Percentiles rank a stretch among this genome's conserved stretches.
These are phyloP conservation scores for Colletotrichum salicis DNA, from an alignment of 2,329 filamentous ascomycete species.

Conservation along the genomic window DNA sequence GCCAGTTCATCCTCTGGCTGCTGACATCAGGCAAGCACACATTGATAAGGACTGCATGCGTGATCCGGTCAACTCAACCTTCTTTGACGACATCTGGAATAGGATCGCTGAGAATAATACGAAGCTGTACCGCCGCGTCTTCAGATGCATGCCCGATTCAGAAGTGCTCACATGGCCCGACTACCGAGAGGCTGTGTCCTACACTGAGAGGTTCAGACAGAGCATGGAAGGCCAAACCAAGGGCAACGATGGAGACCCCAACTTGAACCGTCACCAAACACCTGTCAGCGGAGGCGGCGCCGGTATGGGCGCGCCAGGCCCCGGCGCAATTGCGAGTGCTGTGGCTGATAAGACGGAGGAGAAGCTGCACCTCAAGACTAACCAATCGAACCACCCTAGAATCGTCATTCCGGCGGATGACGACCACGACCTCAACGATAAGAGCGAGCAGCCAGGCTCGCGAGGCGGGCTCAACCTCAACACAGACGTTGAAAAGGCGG, in stretches of 20 bases:
- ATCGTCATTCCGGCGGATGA: constrained; percentile 46
- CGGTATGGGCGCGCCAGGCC: constrained; percentile 56
- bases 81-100: constrained; percentile 90
- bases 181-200: constrained; percentile 85
- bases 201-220: constrained; percentile 80
- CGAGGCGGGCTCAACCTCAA: constrained; percentile 21
- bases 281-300: constrained; percentile 48
- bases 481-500: constrained; percentile 43
- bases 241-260: constrained; percentile 61
- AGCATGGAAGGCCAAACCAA: constrained; percentile 67
- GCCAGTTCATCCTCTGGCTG: constrained; percentile 62
- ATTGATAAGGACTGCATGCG: constrained; percentile 94
- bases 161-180: constrained; percentile 94
- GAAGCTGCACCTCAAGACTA: constrained; percentile 41
- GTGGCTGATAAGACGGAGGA: constrained; percentile 48
- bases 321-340: constrained; percentile 50
- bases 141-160: constrained; percentile 96
- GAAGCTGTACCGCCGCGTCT: constrained; percentile 90
- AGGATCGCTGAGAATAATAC: constrained; percentile 93
- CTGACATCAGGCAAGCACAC: constrained; percentile 77
- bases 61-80: constrained; percentile 84
- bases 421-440: constrained; percentile 51
- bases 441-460: constrained; percentile 39
- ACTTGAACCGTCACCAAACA: constrained; percentile 47
- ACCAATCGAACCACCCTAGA: constrained; percentile 43